Percentiles rank a stretch among this genome's conserved stretches.
Conservation (phyloP, 2,329 filamentous ascomycete genomes). For the Monascus ruber region DNA sequence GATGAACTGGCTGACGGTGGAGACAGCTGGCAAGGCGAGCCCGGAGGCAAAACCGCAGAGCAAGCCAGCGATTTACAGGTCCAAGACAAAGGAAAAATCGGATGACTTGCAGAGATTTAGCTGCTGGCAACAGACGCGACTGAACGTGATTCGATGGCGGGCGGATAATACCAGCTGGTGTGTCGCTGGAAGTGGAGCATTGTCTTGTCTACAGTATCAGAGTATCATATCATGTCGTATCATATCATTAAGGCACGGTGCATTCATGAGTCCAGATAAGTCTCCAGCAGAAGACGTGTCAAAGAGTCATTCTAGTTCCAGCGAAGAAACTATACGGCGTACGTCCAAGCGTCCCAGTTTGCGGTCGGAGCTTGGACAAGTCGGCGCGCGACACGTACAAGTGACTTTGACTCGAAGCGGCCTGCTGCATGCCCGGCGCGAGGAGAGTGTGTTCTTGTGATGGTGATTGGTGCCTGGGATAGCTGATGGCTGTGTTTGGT, state of each 20-base stretch:
- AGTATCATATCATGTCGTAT: no score
- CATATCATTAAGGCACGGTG: no score
- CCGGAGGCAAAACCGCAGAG: no score
- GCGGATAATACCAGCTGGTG: background rate
- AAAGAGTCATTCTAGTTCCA: no score
- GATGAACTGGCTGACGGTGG: background rate
- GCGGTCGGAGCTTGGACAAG: background rate
- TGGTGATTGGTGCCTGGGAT: no score
- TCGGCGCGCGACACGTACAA: background rate
- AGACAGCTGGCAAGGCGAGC: background rate
- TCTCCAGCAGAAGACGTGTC: no score
- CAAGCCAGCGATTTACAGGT: no score
- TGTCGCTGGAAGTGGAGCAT: no score
- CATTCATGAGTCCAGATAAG: no score
- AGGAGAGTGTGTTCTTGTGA: background rate
- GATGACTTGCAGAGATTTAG: slow-evolving; percentile 1
- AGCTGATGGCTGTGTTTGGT: no score
- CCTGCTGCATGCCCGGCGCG: slow-evolving; percentile 1
- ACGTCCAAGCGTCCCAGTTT: background rate
- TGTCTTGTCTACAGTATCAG: no score
- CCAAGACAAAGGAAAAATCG: background rate
- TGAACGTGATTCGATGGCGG: no score
- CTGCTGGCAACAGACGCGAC: background rate
- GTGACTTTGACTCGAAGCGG: slow-evolving; percentile 1
- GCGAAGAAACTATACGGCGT: background rate